These are phyloP conservation scores for Polytrichum commune DNA, from an alignment of 225 moss, liverwort and hornwort genomes.

Conservation along the genomic window DNA sequence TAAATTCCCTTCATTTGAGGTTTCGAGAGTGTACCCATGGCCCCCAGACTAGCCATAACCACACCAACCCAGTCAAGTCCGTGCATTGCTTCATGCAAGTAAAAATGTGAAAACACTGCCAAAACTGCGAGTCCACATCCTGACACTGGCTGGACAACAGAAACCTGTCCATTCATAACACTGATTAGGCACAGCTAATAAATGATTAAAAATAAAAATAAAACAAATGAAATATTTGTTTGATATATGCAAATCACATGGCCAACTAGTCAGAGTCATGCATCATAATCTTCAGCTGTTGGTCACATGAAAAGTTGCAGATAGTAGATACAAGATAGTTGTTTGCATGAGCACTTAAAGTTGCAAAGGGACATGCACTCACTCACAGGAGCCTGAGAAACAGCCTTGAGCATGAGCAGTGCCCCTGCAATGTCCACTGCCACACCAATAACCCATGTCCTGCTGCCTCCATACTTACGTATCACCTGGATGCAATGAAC, in stretches of 20 bases:
- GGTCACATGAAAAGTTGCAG: conserved; percentile 2
- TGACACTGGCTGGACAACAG: conserved; percentile 93
- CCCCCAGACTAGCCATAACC: conserved; percentile 79
- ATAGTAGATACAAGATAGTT: conserved; percentile 19
- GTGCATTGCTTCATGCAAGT: conserved; percentile 95
- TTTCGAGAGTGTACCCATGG: conserved; percentile 56
- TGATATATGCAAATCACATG: neutral
- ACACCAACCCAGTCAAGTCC: conserved; percentile 94
- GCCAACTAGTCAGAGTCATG: neutral
- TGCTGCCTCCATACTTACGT: conserved; percentile 69
- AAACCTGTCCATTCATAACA: conserved; percentile 52
- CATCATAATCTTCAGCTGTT: neutral
- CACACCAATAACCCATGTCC: conserved; percentile 88
- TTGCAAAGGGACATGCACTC: conserved; percentile 20
- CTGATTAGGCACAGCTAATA: no score
- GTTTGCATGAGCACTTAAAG: neutral
- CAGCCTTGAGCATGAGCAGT: conserved; percentile 91
- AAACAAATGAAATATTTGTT: neutral
- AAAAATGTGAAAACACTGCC: conserved; percentile 94
- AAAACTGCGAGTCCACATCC: conserved; percentile 95
- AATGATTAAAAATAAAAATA: no score
- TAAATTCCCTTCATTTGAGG: neutral
- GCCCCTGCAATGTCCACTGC: conserved; percentile 80
- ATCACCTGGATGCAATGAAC: conserved; percentile 57
- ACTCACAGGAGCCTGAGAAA: conserved; percentile 98